Base-by-base conservation (phyloP, 2,329 filamentous ascomycete species). In the Pseudocercospora vitis region DNA sequence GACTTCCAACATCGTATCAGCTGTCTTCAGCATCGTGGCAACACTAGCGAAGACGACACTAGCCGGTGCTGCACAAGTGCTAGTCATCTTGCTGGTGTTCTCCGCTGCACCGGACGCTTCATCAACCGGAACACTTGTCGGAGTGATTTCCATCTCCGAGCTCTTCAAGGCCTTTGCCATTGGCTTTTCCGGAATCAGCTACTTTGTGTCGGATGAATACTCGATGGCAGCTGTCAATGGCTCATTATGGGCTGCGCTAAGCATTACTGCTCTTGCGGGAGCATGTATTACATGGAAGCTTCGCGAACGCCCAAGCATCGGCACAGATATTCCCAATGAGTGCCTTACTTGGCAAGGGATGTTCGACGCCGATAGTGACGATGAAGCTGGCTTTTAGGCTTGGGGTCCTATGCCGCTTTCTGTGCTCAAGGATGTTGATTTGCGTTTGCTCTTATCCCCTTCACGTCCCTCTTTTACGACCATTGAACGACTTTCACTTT, bases 111-210 rank as follows among this genome's bases (percentile, higher is more conserved):
- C 76, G 0, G 75, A 78, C 52, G 74, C 74, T 4, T 73, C 71
- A 47, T 75, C 73, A 1, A 72, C 75, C 4, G 76, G 75, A 32
- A 76, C 74, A 14, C 71, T 77, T 4, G 71, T 77, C 40, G 76
- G 76, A n/a, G 69, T 78, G 62, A 71, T 77, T 64, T 75, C 76
- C 52, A 67, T 76, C 3, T 72, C 74, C 16, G 73, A 69, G 50
- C 66, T 77, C 4, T 76, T 77, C 66, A 74, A 73, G 51, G 74
- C 74, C 9, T 70, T 78, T 21, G 75, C 75, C 5, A 75, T 77
- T 1, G 74, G 73, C 1, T 71, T 75, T 16, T 72, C 69, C 19
- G 75, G 75, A 4, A 70, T 73, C 8, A 74, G 70, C 59, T 78
- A 76, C 60, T 76, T 72, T 55, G 64, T 77, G 35, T 74, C 72